phyloP scores from a whole-genome alignment of 2,329 filamentous ascomycete genomes.

The Aspergillus amoenus region DNA sequence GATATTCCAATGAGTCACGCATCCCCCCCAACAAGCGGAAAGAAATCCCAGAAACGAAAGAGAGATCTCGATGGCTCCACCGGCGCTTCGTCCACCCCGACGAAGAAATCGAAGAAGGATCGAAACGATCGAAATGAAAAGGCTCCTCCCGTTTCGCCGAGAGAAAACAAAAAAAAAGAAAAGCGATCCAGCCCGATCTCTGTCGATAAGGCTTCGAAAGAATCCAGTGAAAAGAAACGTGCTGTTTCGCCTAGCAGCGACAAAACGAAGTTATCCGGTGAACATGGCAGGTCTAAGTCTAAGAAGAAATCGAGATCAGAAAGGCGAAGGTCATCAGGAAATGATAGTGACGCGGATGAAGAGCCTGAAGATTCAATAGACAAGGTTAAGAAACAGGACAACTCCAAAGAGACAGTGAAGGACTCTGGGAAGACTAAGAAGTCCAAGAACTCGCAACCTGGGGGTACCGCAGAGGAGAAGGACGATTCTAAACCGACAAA shows the following conservation, averaged over 20 bases:
- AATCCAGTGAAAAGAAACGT: conserved; percentile 28
- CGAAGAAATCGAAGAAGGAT: conserved; percentile 40
- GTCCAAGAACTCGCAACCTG: conserved; percentile 4
- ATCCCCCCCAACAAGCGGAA: conserved; percentile 19
- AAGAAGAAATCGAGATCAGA: conserved; percentile 37
- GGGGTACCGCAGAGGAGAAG: conserved; percentile 23
- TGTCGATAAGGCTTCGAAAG: conserved; percentile 35
- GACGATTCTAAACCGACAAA: conserved; percentile 20
- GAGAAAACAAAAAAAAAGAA: conserved; percentile 31
- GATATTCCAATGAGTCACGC: conserved; percentile 38
- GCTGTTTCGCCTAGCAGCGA: conserved; percentile 26
- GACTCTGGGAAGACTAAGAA: background rate
- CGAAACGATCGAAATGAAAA: conserved; percentile 24
- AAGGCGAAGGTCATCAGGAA: conserved; percentile 34
- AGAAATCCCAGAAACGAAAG: conserved; percentile 36
- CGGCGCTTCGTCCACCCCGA: conserved; percentile 25
- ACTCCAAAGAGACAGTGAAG: conserved; percentile 16
- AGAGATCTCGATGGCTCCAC: conserved; percentile 29
- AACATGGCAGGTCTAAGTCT: conserved; percentile 16
- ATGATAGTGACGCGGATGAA: conserved; percentile 14
- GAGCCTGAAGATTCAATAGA: conserved; percentile 29
- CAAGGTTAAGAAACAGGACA: conserved; percentile 2
- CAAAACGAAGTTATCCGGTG: conserved; percentile 26
- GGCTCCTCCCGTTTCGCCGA: conserved; percentile 22
- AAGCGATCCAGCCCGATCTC: conserved; percentile 21